A percentile compares a stretch with the other conserved stretches of the same genome.
Conservation (phyloP, 1,139 yeast species). For the Suhomyces ambrosiae region DNA sequence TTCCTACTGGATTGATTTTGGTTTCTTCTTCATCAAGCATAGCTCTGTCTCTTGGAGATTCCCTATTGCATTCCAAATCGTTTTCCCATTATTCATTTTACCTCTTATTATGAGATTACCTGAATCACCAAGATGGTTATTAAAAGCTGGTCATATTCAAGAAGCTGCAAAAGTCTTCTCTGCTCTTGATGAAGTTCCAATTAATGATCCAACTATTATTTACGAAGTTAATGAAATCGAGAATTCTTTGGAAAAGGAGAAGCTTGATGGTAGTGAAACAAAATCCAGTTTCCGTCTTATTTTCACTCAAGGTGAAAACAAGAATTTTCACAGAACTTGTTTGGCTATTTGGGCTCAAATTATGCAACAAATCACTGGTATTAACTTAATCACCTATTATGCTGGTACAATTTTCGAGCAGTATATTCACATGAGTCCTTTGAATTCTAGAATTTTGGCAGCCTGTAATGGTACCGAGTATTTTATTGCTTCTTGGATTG, state of each 20-base stretch:
- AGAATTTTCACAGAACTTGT: constrained; percentile 50
- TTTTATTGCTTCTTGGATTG: constrained; percentile 81
- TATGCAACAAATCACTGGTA: constrained; percentile 92
- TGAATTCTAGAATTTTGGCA: constrained; percentile 72
- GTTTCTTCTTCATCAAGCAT: constrained; percentile 36
- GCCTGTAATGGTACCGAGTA: constrained; percentile 86
- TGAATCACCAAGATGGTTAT: constrained; percentile 27
- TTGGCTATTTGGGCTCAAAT: constrained; percentile 58
- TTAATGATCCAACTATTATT: constrained; percentile 25
- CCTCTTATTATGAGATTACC: constrained; percentile 20
- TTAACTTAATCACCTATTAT: constrained; percentile 84
- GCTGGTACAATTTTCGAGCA: constrained; percentile 68
- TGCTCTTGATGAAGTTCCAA: constrained; percentile 41
- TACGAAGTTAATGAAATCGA: constrained; percentile 37
- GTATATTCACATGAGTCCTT: constrained; percentile 43
- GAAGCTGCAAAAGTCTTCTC: constrained; percentile 56
- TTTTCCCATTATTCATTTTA: constrained; percentile 34
- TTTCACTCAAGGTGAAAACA: constrained; percentile 41
- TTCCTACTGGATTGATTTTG: constrained; percentile 46
- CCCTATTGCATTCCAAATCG: constrained; percentile 49
- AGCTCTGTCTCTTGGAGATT: constrained; percentile 39
- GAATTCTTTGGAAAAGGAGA: constrained; percentile 32
- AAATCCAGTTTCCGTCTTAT: constrained; percentile 29
- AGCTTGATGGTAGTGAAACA: constrained; percentile 21
- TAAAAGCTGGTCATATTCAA: constrained; percentile 35